Evolutionary conservation across 768 basidiomycete species (phyloP).

Genomic region (Collybia sordida): DNA sequence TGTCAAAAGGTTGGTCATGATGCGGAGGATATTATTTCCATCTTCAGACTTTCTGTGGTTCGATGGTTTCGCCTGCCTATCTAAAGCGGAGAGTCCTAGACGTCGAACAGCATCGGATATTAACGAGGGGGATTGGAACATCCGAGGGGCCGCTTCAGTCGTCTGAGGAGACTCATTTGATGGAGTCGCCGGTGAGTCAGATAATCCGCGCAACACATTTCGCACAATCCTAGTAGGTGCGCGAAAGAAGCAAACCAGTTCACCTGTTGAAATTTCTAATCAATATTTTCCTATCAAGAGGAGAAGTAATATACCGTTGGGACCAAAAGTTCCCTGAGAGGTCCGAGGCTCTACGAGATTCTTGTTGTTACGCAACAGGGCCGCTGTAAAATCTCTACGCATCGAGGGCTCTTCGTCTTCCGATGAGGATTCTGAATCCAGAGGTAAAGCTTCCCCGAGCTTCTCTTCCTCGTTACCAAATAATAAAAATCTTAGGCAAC

Average conservation of each 20-base stretch:
- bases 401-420: constrained; percentile 35
- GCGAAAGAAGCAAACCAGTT: constrained; percentile 85
- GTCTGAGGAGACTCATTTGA: constrained; percentile 21
- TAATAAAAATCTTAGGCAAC: constrained; percentile 79
- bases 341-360: constrained; percentile 84
- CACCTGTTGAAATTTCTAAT: constrained; percentile 46
- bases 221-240: constrained; percentile 71
- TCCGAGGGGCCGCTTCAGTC: constrained; percentile 25
- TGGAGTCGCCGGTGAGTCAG: constrained; percentile 41
- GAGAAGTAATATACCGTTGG: constrained; percentile 61
- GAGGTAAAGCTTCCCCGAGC: constrained; percentile 31
- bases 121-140: constrained; percentile 64
- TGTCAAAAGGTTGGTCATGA: constrained; percentile 76
- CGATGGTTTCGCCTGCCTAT: constrained; percentile 40
- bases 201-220: constrained; percentile 49
- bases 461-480: constrained; percentile 70
- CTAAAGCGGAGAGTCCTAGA: constrained; percentile 60
- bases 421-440: constrained; percentile 64
- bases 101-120: constrained; percentile 74
- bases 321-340: constrained; percentile 87
- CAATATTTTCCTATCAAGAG: neutral
- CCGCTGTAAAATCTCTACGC: constrained; percentile 48
- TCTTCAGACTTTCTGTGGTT: constrained; percentile 46
- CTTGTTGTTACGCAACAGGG: constrained; percentile 62
- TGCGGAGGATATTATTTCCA: constrained; percentile 61